These are phyloP conservation scores for Guyanaporus albipodus DNA, from an alignment of 768 basidiomycete genomes.

Conservation along the genomic window DNA sequence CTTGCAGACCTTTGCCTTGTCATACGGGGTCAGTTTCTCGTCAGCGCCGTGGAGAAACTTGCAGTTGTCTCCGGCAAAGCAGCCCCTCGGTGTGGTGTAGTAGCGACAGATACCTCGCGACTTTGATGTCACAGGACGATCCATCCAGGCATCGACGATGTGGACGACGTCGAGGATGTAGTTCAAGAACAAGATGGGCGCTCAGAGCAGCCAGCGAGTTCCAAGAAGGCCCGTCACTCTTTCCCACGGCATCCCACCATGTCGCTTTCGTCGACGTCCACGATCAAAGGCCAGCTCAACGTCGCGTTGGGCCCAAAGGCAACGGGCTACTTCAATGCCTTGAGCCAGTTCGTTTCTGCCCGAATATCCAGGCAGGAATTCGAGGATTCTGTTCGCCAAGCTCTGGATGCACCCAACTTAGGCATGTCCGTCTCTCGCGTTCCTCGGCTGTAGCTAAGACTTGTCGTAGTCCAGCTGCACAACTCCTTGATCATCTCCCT, in stretches of 20 bases:
- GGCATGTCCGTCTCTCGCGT: constrained; percentile 26
- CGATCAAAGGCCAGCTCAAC: constrained; percentile 64
- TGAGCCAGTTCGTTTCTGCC: constrained; percentile 67
- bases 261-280: constrained; percentile 74
- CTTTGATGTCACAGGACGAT: constrained; percentile 65
- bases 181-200: not conserved
- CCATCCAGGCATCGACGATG: constrained; percentile 30
- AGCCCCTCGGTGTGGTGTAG: constrained; percentile 60
- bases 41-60: constrained; percentile 69
- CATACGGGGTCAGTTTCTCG: constrained; percentile 58
- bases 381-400: constrained; percentile 62
- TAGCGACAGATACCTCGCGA: constrained; percentile 69
- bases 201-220: too few relatives aligned
- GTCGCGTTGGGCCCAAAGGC: constrained; percentile 60
- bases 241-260: constrained; percentile 36
- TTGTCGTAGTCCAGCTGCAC: constrained; percentile 64
- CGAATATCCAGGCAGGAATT: constrained; percentile 71
- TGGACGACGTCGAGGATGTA: constrained; percentile 1
- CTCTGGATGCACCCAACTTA: constrained; percentile 57
- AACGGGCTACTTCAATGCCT: constrained; percentile 53
- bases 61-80: constrained; percentile 64
- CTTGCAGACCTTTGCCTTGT: constrained; percentile 65
- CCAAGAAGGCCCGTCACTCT: not conserved
- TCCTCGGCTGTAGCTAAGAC: constrained; percentile 5
- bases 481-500: constrained; percentile 82